Evolutionary conservation across 345 rosid species (phyloP), one percentile per base, ranked within the genome.

Genomic region (Punica granatum): DNA sequence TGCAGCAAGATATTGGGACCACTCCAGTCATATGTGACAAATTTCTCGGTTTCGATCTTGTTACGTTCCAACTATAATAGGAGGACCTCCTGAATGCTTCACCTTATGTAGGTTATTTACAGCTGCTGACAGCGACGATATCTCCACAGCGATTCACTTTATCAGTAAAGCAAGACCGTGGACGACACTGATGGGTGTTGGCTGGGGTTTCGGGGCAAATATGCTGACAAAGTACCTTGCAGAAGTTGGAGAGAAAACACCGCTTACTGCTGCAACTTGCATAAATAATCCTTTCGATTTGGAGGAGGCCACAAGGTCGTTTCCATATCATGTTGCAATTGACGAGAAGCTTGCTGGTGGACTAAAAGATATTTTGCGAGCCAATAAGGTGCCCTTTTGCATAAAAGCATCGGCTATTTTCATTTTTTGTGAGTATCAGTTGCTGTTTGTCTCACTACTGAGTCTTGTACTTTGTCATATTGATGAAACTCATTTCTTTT

Each of bases 61-160:
- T 21, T 25, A 33, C 1, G 19, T 42, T 66, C 2, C 43, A 53
- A 72, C 54, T 78, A n/a, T n/a, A 69, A 72, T 51, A n/a, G 78
- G 66, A 80, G 75, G 76, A 79, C 74, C 72, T 46, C 69, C 74
- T 72, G 72, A 76, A 51, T 72, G 51, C 71, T 77, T 79, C 43
- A 66, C 65, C 76, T 42, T 71, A 37, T 88, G 90, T 84, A 93
- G 98, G 94, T 85, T 93, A 76, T 93, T 90, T 80, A 82, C 98
- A 72, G 98, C 97, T 73, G 97, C 88, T 80, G 98, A 93, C 75
- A 89, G 98, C 72, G 97, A 90, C 81, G 98, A 93, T 85, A 64
- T 93, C 84, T 82, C 78, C 76, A 77, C 86, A 77, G 88, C 92
- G 74, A 58, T 89, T 79, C 86, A 77, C 64, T 93, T 82, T 75